These are phyloP conservation scores for Metschnikowia anglica DNA, from an alignment of 805 yeast genomes.

Conservation along the genomic window DNA sequence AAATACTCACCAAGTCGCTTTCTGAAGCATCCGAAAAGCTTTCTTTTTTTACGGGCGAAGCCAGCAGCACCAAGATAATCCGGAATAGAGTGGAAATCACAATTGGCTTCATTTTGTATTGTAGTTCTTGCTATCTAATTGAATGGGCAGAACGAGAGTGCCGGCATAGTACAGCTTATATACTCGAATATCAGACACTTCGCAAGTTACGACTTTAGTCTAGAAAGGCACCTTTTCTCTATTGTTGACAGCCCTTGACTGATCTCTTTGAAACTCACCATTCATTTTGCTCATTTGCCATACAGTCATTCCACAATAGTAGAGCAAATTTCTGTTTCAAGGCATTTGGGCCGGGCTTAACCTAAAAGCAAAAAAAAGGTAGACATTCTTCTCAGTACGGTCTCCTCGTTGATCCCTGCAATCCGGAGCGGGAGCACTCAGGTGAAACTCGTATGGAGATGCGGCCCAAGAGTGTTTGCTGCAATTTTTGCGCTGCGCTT, in stretches of 20 bases:
- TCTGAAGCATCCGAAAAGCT: background rate
- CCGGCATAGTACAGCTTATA: background rate
- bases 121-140: background rate
- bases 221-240: background rate
- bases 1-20: conserved; percentile 7
- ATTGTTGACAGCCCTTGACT: background rate
- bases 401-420: no score
- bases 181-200: no score
- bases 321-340: background rate
- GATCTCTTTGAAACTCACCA: background rate
- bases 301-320: background rate
- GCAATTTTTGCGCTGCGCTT: background rate
- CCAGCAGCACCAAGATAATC: background rate
- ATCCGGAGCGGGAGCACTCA: no score
- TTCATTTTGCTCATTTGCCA: background rate
- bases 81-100: background rate
- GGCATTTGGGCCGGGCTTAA: background rate
- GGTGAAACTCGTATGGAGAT: background rate
- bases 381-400: no score
- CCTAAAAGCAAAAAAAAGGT: no score
- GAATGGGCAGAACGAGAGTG: background rate
- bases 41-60: background rate
- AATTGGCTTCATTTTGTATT: background rate
- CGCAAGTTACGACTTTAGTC: no score
- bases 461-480: background rate